Evolutionary conservation across 2,329 filamentous ascomycete species (phyloP), one percentile per base, ranked within the genome.

Genomic region (Aplosporella prunicola): DNA sequence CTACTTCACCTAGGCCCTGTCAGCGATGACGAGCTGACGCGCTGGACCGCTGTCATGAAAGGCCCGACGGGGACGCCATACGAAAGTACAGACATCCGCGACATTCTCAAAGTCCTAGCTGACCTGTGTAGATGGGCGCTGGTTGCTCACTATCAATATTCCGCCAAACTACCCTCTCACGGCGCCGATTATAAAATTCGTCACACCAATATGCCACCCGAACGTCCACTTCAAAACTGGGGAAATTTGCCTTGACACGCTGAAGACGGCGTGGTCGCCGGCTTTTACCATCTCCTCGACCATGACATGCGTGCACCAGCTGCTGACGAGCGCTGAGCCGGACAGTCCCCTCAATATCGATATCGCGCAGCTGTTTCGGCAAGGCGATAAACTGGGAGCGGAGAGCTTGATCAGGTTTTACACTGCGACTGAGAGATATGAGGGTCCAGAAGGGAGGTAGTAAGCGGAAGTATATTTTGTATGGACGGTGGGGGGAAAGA

Each of bases 201-300:
- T 71, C n/a, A 98, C 87, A 23, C 76, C 78, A 44, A 77, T 93
- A 47, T 82, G 85, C 51, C 87, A 94, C 65, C 79, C 88, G 32
- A 95, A 95, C 61, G 77, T 82, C 30, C 66, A 72, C 44, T 77
- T 76, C 56, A 51, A 71, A 48, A 87, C 77, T 2, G 91, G 91
- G 49, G 88, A 95, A 62, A 91, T 98, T 55, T 98, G 91, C 60
- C 76, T 96, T 18, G 91, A 95, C 55, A 71, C 96, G 44, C 70
- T 98, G 34, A 77, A 74, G 43, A 68, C 65, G 1, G 72, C 73
- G 13, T 96, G 89, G 89, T 82, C 83, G 42, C 84, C 88, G 1
- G 78, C 85, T 13, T 91, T 94, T 60, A 88, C 80, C 26, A 72
- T 96, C 14, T 72, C 80, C 23, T 75, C 80, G 51, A 82, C 80